Conservation (phyloP, 2,329 filamentous ascomycete species). For the Leptographium radiaticola region DNA sequence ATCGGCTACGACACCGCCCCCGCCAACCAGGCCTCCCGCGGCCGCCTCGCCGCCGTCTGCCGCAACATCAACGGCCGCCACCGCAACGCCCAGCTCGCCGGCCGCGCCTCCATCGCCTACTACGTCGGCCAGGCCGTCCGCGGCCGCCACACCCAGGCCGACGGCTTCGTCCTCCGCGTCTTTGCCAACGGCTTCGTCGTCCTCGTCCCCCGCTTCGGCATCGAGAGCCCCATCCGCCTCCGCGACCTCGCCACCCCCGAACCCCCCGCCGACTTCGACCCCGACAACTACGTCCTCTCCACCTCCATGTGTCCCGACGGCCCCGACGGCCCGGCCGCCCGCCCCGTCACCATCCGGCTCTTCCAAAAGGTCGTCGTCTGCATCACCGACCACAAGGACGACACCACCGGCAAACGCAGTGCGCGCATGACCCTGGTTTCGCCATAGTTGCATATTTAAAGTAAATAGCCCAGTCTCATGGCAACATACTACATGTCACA, state of each 20-base stretch:
- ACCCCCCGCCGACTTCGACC: constrained; percentile 72
- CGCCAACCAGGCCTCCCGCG: constrained; percentile 67
- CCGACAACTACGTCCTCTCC: constrained; percentile 67
- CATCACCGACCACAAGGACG: constrained; percentile 87
- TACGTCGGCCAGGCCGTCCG: constrained; percentile 95
- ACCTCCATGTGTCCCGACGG: constrained; percentile 22
- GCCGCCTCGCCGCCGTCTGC: constrained; percentile 83
- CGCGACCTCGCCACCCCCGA: constrained; percentile 63
- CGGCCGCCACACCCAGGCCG: constrained; percentile 50
- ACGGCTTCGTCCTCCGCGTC: constrained; percentile 90
- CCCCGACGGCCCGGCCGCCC: constrained; percentile 25
- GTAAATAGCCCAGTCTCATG: background rate
- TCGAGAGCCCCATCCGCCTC: constrained; percentile 81
- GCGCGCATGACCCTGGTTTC: constrained; percentile 59
- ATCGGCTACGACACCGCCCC: constrained; percentile 94
- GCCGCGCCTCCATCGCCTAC: constrained; percentile 88
- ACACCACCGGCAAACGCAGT: constrained; percentile 89
- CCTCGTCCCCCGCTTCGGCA: constrained; percentile 88
- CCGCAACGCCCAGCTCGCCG: constrained; percentile 92
- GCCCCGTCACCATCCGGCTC: constrained; percentile 55
- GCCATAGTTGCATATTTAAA: background rate
- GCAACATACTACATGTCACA: too few relatives aligned
- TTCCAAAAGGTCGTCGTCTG: constrained; percentile 86
- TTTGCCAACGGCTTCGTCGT: constrained; percentile 97
- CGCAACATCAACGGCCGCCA: constrained; percentile 97